Evolutionary conservation across 2,329 filamentous ascomycete genomes (phyloP).

Genomic region (Colletotrichum liriopes): DNA sequence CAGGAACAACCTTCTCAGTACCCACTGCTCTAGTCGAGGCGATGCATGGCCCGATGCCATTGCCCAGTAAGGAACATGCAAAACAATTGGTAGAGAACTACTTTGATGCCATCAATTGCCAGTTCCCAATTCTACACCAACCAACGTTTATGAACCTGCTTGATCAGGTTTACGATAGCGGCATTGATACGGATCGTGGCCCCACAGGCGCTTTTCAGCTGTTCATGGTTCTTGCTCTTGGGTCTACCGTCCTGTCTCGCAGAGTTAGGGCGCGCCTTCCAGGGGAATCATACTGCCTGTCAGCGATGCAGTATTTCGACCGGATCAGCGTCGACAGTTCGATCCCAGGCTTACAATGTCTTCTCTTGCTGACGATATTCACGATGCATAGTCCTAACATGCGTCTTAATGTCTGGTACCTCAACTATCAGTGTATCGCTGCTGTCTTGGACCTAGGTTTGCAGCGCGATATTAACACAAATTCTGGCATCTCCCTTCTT

Average conservation of each 20-base stretch:
- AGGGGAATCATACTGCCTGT: slow-evolving; percentile 64
- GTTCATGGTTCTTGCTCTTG: slow-evolving; percentile 68
- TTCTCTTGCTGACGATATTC: slow-evolving; percentile 63
- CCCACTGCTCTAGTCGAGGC: slow-evolving; percentile 52
- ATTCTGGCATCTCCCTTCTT: slow-evolving; percentile 60
- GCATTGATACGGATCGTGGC: slow-evolving; percentile 43
- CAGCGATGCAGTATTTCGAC: slow-evolving; percentile 64
- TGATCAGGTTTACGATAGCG: slow-evolving; percentile 53
- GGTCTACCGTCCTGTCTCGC: slow-evolving; percentile 61
- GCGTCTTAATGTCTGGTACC: slow-evolving; percentile 67
- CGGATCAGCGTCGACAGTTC: slow-evolving; percentile 64
- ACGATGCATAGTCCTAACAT: slow-evolving; percentile 66
- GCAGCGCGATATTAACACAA: slow-evolving; percentile 62
- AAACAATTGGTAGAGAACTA: slow-evolving; percentile 61
- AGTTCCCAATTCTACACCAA: slow-evolving; percentile 66
- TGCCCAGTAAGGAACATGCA: slow-evolving; percentile 54
- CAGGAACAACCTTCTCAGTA: slow-evolving; percentile 38
- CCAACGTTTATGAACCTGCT: slow-evolving; percentile 54
- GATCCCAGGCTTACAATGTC: slow-evolving; percentile 64
- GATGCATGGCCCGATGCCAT: slow-evolving; percentile 50
- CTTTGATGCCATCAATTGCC: slow-evolving; percentile 63
- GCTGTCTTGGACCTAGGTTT: slow-evolving; percentile 66
- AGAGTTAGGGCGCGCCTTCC: slow-evolving; percentile 61
- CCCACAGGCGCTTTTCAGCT: slow-evolving; percentile 61
- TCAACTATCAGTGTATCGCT: slow-evolving; percentile 70